Conservation (phyloP, 768 basidiomycete genomes). For the Dioszegia crocea region DNA sequence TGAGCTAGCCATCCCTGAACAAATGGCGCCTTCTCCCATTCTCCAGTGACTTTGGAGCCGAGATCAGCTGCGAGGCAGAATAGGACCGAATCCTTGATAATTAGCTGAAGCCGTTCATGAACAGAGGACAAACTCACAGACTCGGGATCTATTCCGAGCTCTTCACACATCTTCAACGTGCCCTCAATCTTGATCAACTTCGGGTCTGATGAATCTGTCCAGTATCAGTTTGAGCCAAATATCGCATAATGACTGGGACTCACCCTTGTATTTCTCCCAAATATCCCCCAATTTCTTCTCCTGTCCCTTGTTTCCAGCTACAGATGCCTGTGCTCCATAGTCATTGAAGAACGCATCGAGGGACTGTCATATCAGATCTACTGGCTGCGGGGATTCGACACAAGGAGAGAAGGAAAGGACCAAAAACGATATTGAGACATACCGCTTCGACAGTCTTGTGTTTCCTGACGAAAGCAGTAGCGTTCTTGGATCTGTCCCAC, state of each 20-base stretch:
- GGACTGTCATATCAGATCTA: conserved; percentile 23
- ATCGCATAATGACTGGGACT: conserved; percentile 1
- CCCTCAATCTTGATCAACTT: conserved; percentile 48
- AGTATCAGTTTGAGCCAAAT: neutral
- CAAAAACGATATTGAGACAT: neutral
- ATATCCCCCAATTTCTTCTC: conserved; percentile 48
- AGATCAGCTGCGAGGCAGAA: conserved; percentile 50
- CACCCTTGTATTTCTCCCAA: conserved; percentile 49
- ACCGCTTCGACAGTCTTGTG: conserved; percentile 46
- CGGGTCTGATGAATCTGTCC: conserved; percentile 18
- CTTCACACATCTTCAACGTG: conserved; percentile 45
- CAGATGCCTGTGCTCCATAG: conserved; percentile 27
- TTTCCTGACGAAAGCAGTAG: conserved; percentile 42
- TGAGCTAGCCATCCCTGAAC: conserved; percentile 41
- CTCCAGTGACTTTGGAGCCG: conserved; percentile 45
- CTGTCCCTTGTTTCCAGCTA: conserved; percentile 21
- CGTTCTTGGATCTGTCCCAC: conserved; percentile 18
- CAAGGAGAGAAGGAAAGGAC: neutral
- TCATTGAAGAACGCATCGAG: conserved; percentile 47
- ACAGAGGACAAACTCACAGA: conserved; percentile 24
- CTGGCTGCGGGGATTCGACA: neutral
- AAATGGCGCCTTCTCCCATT: conserved; percentile 45
- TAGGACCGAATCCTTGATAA: conserved; percentile 42
- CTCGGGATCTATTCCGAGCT: conserved; percentile 46
- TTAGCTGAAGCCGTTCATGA: neutral